Evolutionary conservation across 2,329 filamentous ascomycete species (phyloP).

Genomic region (Apiospora hydei): DNA sequence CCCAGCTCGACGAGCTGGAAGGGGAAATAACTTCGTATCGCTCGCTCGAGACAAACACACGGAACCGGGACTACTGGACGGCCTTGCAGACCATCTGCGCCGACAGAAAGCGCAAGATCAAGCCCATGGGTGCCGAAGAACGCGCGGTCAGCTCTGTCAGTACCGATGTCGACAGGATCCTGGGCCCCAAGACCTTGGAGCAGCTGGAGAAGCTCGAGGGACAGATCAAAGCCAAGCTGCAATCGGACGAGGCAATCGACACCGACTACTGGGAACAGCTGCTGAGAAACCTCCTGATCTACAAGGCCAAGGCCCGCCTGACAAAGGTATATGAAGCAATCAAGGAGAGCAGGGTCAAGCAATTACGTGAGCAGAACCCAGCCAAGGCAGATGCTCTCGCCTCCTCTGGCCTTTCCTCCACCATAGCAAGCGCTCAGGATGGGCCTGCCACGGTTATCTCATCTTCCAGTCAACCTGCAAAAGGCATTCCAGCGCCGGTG

Average conservation of each 20-base stretch:
- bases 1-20: slow-evolving; percentile 77
- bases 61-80: slow-evolving; percentile 91
- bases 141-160: slow-evolving; percentile 83
- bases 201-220: slow-evolving; percentile 87
- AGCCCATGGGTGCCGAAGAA: slow-evolving; percentile 67
- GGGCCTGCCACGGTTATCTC: slow-evolving; percentile 33
- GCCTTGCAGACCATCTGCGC: slow-evolving; percentile 85
- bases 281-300: slow-evolving; percentile 81
- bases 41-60: slow-evolving; percentile 77
- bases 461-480: slow-evolving; percentile 36
- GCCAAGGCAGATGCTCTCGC: slow-evolving; percentile 64
- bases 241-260: slow-evolving; percentile 90
- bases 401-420: slow-evolving; percentile 50
- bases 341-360: slow-evolving; percentile 70
- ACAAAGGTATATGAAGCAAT: slow-evolving; percentile 80
- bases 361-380: slow-evolving; percentile 71
- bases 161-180: slow-evolving; percentile 85
- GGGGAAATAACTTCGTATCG: slow-evolving; percentile 83
- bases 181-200: slow-evolving; percentile 84
- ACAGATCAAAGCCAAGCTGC: slow-evolving; percentile 86
- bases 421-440: slow-evolving; percentile 34
- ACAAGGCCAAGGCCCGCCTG: slow-evolving; percentile 90
- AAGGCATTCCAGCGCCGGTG: slow-evolving; percentile 36
- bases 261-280: slow-evolving; percentile 98
- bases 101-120: slow-evolving; percentile 73